Evolutionary conservation across 768 basidiomycete species (phyloP), one percentile per base, ranked within the genome.

Genomic region (Royoungia palumana): DNA sequence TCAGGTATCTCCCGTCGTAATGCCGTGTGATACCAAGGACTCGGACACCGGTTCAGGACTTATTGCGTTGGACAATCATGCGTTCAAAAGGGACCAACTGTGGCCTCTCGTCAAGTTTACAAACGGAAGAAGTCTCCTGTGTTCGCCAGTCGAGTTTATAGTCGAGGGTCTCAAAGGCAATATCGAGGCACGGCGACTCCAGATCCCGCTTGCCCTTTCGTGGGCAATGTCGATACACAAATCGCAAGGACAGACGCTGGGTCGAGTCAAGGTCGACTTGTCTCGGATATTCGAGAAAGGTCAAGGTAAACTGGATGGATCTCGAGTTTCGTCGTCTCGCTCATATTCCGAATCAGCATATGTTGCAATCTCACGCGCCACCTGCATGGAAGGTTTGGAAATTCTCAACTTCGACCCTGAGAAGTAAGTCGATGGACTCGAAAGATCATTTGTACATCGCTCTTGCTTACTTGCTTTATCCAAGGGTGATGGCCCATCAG

Each of bases 181-280:
- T 14, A 5, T 59, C 22, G 72, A 74, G 47, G 71, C 68, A 22
- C 63, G 61, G 36, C 60, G 71, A 40, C 24, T 68, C 21, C 61
- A 94, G 82, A 61, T 95, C 0, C 91, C 91, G 0, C 69, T 97
- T 16, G 91, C 93, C 44, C 75, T 95, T 37, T 79, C 94, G 0
- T 98, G 94, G 94, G 94, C 95, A 0, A 95, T 97, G 91, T 90
- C 88, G 32, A 98, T 98, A 56, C 96, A 99, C 69, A 99, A 99
- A 68, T 87, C 89, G 6, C 96, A 99, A 68, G 96, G 96, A 8
- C 96, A 98, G 68, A 98, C 96, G 0, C 76, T 99, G 24, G 86
- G 89, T 6, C 81, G 92, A 35, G 94, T 97, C 57, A 95, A 89
- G 60, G 94, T 98, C 36, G 94, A 98, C 59, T 75, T 99, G 37